phyloP scores from a whole-genome alignment of 2,329 filamentous ascomycete genomes.

The Neoarthrinium moseri region DNA sequence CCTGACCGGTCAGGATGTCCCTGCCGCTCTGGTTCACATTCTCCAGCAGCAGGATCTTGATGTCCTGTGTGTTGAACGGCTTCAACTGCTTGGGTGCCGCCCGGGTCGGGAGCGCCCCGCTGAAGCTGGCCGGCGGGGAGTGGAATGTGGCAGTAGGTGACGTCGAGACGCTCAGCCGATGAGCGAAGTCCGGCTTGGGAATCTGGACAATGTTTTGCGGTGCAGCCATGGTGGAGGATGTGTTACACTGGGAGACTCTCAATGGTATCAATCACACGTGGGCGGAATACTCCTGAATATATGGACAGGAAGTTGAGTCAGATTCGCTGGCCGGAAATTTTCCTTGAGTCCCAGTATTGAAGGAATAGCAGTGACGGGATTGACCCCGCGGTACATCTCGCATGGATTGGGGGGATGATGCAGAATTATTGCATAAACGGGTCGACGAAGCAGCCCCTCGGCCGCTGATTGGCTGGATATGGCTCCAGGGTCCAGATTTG shows the following conservation, averaged over 20 bases:
- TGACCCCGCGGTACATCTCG: too few species aligned
- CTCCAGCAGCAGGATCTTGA: slow-evolving; percentile 93
- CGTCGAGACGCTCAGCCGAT: slow-evolving; percentile 67
- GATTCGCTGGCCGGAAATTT: neutral
- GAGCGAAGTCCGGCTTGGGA: slow-evolving; percentile 40
- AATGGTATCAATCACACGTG: too few species aligned
- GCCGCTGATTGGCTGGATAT: neutral
- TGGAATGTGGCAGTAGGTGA: slow-evolving; percentile 76
- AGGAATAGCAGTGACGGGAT: too few species aligned
- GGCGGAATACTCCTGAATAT: too few species aligned
- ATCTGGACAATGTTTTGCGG: slow-evolving; percentile 48
- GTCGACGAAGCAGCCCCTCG: neutral
- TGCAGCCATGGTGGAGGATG: slow-evolving; percentile 35
- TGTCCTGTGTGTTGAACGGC: slow-evolving; percentile 92
- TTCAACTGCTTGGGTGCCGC: slow-evolving; percentile 73
- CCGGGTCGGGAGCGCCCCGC: slow-evolving; percentile 41
- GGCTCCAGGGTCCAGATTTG: neutral
- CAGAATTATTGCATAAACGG: neutral
- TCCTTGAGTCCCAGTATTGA: too few species aligned
- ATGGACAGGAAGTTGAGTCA: slow-evolving; percentile 10
- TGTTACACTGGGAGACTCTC: too few species aligned
- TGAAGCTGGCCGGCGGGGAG: slow-evolving; percentile 67
- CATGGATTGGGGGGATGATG: too few species aligned
- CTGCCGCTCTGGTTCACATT: slow-evolving; percentile 92
- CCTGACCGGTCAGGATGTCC: slow-evolving; percentile 78